phyloP scores from a whole-genome alignment of 306 rosid genomes.

The Medicago truncatula region DNA sequence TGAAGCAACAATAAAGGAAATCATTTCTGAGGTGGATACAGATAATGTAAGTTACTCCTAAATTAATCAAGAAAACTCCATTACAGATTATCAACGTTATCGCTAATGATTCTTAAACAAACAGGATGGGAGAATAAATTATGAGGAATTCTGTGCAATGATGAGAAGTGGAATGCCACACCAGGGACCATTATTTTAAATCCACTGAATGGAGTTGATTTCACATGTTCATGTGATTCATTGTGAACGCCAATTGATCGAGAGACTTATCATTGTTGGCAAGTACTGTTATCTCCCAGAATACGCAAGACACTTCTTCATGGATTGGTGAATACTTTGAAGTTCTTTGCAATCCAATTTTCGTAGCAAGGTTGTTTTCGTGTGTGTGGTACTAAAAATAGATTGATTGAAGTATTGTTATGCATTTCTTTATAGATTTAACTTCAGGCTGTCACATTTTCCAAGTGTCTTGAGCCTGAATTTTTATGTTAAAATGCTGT shows the following conservation, averaged over 20 bases:
- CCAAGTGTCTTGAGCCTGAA: conserved; percentile 36
- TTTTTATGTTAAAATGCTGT: conserved; percentile 10
- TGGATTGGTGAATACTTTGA: conserved; percentile 40
- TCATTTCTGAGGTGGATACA: conserved; percentile 91
- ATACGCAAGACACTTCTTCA: conserved; percentile 23
- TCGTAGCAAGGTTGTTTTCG: conserved; percentile 33
- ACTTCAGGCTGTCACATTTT: conserved; percentile 35
- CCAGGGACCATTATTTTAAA: conserved; percentile 51
- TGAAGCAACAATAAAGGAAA: conserved; percentile 80
- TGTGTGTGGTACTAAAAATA: conserved; percentile 37
- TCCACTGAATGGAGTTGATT: conserved; percentile 4
- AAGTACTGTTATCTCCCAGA: conserved; percentile 29
- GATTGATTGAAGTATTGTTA: conserved; percentile 44
- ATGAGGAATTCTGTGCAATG: conserved; percentile 87
- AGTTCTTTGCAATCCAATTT: conserved; percentile 38
- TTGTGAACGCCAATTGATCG: conserved; percentile 22
- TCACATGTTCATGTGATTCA: conserved; percentile 40
- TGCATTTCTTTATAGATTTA: conserved; percentile 37
- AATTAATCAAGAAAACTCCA: conserved; percentile 19
- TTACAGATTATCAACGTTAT: not conserved
- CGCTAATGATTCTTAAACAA: conserved; percentile 39
- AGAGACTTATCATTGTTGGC: conserved; percentile 36
- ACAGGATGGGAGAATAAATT: conserved; percentile 95
- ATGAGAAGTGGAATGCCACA: conserved; percentile 91
- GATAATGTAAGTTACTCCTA: conserved; percentile 75